Conservation (phyloP, 140 eudicot genomes). For the Bidens hawaiensis region DNA sequence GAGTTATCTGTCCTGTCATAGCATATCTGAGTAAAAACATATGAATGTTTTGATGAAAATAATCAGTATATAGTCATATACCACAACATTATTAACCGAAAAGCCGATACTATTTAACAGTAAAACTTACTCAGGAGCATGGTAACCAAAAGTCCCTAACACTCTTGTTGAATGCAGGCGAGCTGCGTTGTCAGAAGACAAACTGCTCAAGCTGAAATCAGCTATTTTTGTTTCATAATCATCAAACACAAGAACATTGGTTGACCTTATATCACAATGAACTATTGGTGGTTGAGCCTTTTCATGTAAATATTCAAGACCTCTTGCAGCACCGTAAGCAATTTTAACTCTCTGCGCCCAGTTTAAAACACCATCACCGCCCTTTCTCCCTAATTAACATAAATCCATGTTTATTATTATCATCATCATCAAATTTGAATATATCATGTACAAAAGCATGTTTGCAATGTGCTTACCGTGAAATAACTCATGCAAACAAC, state of each 20-base stretch:
- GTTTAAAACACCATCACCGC: conserved; percentile 40
- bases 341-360: conserved; percentile 58
- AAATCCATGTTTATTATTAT: conserved; percentile 4
- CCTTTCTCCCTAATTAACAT: conserved; percentile 42
- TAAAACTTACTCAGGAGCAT: conserved; percentile 63
- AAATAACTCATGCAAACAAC: conserved; percentile 44
- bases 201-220: conserved; percentile 57
- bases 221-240: conserved; percentile 52
- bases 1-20: conserved; percentile 66
- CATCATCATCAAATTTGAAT: not conserved
- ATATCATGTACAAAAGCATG: not conserved
- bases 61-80: not conserved
- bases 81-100: not conserved
- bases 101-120: not conserved
- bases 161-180: conserved; percentile 71
- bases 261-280: conserved; percentile 62
- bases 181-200: conserved; percentile 61
- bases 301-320: conserved; percentile 61
- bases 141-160: conserved; percentile 72
- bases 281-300: conserved; percentile 55
- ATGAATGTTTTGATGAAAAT: not conserved
- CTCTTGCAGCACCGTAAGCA: conserved; percentile 65
- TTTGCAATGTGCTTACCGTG: conserved; percentile 27
- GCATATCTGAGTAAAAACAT: conserved; percentile 44
- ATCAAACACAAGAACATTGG: conserved; percentile 63